Base-by-base conservation (phyloP, 1,284 basidiomycete species). In the Cutaneotrichosporon curvatum region DNA sequence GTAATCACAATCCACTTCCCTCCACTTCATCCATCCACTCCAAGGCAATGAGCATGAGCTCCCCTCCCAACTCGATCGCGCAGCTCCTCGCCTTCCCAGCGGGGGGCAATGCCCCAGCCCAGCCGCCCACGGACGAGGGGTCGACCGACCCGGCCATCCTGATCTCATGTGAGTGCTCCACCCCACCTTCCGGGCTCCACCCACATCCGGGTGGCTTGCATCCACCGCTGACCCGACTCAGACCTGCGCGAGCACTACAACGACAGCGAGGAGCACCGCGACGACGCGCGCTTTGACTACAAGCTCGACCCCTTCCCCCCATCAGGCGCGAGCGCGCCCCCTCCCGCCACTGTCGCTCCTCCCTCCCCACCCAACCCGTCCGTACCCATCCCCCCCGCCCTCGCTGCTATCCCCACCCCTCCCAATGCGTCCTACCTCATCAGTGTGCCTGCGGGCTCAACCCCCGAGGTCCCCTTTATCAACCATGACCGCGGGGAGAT, bases 401-500 rank as follows among this genome's bases (percentile, higher is more conserved):
- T 61, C 5, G 43, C 48, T 7, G 35, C 43, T 20, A 43, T 58
- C n/a, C 50, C 53, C 3, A 33, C 47, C n/a, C 40, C 40, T 2
- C 38, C 37, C 7, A 39, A 43, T 14, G 40, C 44, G 18, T 45
- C 48, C 9, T 46, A 42, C 37, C 34, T 53, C 18, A 28, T 41
- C 4, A 32, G 39, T 10, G 39, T 48, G 3, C 42, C 47, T 23
- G 37, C 44, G 11, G 37, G 39, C 7, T 30, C 42, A 3, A 30
- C 38, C 20, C 34, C 37, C 30, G 55, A 40, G 37, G 52, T 45
- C 45, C 15, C 32, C 7, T 33, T 33, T 15, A 15, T 37, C 15
- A 35, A 42, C 15, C 28, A 45, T 2, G 53, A 56, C 43, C 47
- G 60, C 23, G 67, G 67, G 15, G 67, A 70, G 56, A 70, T 70